Conservation (phyloP, 805 yeast genomes). For the Candida manassasensis region DNA sequence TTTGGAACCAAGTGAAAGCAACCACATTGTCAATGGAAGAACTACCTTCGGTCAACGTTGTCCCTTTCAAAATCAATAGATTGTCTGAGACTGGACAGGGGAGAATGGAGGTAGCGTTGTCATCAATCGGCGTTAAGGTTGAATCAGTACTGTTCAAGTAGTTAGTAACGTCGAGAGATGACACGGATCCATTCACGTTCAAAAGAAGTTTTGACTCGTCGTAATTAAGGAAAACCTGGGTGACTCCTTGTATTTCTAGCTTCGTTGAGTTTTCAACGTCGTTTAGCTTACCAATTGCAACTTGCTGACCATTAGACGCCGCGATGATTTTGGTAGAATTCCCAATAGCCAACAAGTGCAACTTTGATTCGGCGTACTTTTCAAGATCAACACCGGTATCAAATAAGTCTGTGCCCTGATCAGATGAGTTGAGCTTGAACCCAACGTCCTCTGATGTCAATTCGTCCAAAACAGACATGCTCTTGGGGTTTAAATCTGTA, state of each 20-base stretch:
- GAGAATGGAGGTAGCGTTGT: neutral
- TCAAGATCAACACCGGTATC: constrained; percentile 22
- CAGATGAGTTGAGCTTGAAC: constrained; percentile 25
- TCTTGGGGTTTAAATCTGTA: neutral
- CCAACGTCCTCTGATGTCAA: constrained; percentile 34
- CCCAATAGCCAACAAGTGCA: constrained; percentile 26
- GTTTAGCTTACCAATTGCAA: constrained; percentile 23
- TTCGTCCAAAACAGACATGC: constrained; percentile 13
- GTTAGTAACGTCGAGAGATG: neutral
- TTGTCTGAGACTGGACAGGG: neutral
- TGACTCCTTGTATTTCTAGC: constrained; percentile 4
- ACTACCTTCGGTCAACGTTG: neutral
- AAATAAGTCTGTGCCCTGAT: constrained; percentile 23
- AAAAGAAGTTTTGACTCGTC: constrained; percentile 27
- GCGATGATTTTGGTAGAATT: constrained; percentile 24
- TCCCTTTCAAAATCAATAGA: neutral
- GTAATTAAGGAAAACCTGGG: constrained; percentile 23
- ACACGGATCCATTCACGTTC: neutral
- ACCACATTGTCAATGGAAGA: constrained; percentile 6
- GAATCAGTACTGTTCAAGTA: neutral
- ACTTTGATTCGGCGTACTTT: constrained; percentile 10
- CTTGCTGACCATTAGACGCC: constrained; percentile 22
- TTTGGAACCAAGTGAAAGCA: constrained; percentile 2
- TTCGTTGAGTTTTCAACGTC: constrained; percentile 12
- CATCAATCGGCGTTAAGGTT: constrained; percentile 1